Base-by-base conservation (phyloP, 768 basidiomycete genomes). In the Macrolepiota albuminosa region DNA sequence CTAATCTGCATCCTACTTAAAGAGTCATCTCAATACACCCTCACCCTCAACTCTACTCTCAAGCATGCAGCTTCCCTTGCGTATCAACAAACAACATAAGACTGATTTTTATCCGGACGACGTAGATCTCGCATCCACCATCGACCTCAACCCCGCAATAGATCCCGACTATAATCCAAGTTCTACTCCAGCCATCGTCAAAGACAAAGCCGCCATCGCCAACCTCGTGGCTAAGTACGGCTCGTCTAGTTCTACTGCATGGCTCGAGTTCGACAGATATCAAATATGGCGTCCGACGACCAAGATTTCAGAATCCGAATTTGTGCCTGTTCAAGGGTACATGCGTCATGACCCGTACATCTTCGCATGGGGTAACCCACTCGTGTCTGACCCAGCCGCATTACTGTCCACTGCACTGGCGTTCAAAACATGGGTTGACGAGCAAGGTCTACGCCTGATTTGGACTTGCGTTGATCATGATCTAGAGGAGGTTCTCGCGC, bases 171-270 rank as follows among this genome's bases (percentile, higher is more conserved):
- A 49, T 33, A 3, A 14, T 10, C 48, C 48, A n/a, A 49, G 29
- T 49, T 49, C 48, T 31, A 49, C 48, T 31, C 48, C 48, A 9
- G 33, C 18, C 33, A 34, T 34, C 49, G 33, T 50, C 49, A 50
- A 50, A 11, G 49, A 50, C 49, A 50, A 50, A 50, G 49, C 49
- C 31, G 49, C 31, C 31, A 50, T 50, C 11, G 49, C 31, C n/a
- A n/a, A 34, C 18, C 31, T 50, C 31, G 49, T 34, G 49, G 86
- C 86, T 4, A 75, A 78, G 54, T 83, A 89, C 63, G 87, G 87
- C 18, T 86, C 87, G 37, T 83, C 85, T 7, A 83, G 83, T 55
- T 81, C 87, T 45, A 90, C 87, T 0, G 82, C 86, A 9, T 90
- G 87, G 87, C 76, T 88, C 9, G 87, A 91, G 67, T 74, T 80